A percentile compares a stretch with the other conserved stretches of the same genome.
These are phyloP conservation scores for Cladophialophora psammophila DNA, from an alignment of 2,329 filamentous ascomycete species.

Conservation along the genomic window DNA sequence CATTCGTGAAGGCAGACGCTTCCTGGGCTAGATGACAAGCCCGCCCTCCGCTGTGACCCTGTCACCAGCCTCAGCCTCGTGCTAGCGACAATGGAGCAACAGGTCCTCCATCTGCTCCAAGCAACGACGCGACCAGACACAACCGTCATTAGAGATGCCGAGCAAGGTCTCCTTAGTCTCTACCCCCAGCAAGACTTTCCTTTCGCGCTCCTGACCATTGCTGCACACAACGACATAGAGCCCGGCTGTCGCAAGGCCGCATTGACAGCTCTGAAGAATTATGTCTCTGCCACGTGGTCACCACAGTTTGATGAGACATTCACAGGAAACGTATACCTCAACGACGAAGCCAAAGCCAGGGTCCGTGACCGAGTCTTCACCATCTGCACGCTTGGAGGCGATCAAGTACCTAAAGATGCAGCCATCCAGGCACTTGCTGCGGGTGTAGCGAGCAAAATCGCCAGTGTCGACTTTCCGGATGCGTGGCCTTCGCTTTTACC, in stretches of 20 bases:
- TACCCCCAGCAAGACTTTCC: conserved; percentile 76
- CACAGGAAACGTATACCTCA: conserved; percentile 71
- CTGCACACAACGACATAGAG: conserved; percentile 75
- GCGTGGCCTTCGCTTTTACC: conserved; percentile 92
- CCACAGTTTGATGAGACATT: conserved; percentile 72
- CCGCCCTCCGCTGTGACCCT: conserved; percentile 11
- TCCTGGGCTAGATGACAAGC: conserved; percentile 14
- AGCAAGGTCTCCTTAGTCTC: conserved; percentile 78
- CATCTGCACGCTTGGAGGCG: conserved; percentile 72
- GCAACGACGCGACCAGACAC: conserved; percentile 79
- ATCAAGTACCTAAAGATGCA: conserved; percentile 34
- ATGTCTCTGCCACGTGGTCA: conserved; percentile 86
- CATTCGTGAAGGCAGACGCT: not conserved
- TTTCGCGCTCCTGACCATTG: conserved; percentile 79
- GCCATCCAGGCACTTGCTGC: conserved; percentile 62
- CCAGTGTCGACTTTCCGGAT: conserved; percentile 89
- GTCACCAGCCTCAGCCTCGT: conserved; percentile 27
- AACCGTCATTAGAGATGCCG: conserved; percentile 75
- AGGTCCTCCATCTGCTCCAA: conserved; percentile 85
- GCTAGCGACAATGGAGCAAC: conserved; percentile 75
- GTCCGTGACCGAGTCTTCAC: conserved; percentile 78
- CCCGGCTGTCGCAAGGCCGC: conserved; percentile 82
- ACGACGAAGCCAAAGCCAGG: conserved; percentile 74
- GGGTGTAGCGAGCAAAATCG: conserved; percentile 91
- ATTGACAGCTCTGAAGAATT: conserved; percentile 78